Base-by-base conservation (phyloP, 169 alveolate genomes). In the Cryptosporidium felis region DNA sequence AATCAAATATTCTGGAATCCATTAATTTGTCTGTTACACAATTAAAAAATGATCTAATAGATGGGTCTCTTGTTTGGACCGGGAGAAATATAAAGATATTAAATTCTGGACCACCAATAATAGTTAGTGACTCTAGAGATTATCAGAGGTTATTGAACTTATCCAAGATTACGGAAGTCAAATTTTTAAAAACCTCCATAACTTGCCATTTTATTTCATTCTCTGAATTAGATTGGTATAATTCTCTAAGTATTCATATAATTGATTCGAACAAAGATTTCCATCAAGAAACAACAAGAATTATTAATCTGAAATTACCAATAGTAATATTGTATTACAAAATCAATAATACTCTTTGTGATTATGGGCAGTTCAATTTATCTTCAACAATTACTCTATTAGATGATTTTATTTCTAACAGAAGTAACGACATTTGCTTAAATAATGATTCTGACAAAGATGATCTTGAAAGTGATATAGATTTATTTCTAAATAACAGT, bases 61-160 rank as follows among this genome's bases (percentile, higher is more conserved):
- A 74, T 51, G 67, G 82, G 23, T 74, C 82, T 3, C 49, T 74
- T 8, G 60, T 74, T 9, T 74, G 82, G 82, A 49, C 82, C 18
- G 82, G 82, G 2, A 74, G 67, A 51, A 74, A 74, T 32, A 74
- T 74, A 46, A 74, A 74, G 26, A 34, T 74, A 51, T 0, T 74
- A 18, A 74, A 67, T 14, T 16, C 67, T 8, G 82, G 82, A 0
- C 82, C 82, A 16, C 82, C 82, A 47, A 40, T 74, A 21, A 16
- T 74, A 21, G 26, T 74, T 6, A 16, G 53, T 30, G 82, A 51
- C 42, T 16, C 21, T 8, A 14, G 34, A 18, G 38, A 74, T n/a
- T 74, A 51, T 23, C 45, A 51, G 26, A 53, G 53, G 38, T 26
- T 74, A 38, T 32, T 74, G 10, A 14, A 34, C n/a, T 74, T 74